These are phyloP conservation scores for Colletotrichum tamarilloi DNA, from an alignment of 2,329 filamentous ascomycete genomes.

Conservation along the genomic window DNA sequence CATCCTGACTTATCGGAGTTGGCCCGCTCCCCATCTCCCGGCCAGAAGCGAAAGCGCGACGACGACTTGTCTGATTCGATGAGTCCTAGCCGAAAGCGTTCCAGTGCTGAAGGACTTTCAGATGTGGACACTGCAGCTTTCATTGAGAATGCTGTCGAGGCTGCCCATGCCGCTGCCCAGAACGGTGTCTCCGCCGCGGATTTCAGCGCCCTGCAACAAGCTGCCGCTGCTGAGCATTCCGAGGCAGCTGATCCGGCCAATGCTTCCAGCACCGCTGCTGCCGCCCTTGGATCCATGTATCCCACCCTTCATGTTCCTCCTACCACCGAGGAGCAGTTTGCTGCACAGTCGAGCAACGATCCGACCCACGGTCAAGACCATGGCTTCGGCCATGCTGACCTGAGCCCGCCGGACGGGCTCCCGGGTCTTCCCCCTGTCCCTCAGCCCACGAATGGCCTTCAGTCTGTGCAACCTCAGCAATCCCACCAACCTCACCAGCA, in stretches of 20 bases:
- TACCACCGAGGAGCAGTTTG: constrained; percentile 70
- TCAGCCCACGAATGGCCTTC: constrained; percentile 33
- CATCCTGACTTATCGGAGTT: constrained; percentile 59
- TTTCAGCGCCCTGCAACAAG: constrained; percentile 67
- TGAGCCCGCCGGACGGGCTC: constrained; percentile 47
- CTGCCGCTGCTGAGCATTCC: constrained; percentile 57
- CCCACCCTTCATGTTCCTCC: constrained; percentile 68
- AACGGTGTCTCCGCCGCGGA: constrained; percentile 62
- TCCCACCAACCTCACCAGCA: constrained; percentile 40
- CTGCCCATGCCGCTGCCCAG: constrained; percentile 48
- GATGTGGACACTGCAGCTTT: constrained; percentile 61
- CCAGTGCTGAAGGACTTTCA: constrained; percentile 53
- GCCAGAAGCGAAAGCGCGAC: constrained; percentile 67
- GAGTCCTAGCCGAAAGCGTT: constrained; percentile 65
- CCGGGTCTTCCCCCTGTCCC: constrained; percentile 32
- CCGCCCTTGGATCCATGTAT: constrained; percentile 68
- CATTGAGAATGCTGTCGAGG: constrained; percentile 65
- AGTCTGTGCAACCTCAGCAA: constrained; percentile 32
- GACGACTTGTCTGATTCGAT: constrained; percentile 55
- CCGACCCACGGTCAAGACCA: constrained; percentile 48
- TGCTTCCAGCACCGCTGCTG: constrained; percentile 69
- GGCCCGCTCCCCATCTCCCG: constrained; percentile 51
- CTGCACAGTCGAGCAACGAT: constrained; percentile 58
- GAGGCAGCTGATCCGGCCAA: constrained; percentile 62
- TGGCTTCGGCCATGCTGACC: constrained; percentile 47